Base-by-base conservation (phyloP, 2,329 filamentous ascomycete species). In the Pestalotiopsis sp. region DNA sequence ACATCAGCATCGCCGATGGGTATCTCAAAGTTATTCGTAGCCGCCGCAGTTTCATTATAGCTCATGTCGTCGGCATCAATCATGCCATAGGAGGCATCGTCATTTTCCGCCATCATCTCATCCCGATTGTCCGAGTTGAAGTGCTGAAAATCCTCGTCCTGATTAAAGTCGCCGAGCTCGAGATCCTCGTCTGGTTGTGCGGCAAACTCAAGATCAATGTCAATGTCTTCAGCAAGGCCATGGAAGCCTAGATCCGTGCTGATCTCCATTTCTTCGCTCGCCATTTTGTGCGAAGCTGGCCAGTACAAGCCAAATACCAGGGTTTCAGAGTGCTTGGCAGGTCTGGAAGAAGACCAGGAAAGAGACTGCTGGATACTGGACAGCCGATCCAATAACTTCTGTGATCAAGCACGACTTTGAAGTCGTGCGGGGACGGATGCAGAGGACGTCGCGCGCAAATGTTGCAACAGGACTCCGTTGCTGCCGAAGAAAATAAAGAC, bases 201-300 rank as follows among this genome's bases (percentile, higher is more conserved):
- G n/a, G 73, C 72, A 64, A 78, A 76, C 72, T 79, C 77, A 62
- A 79, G 69, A 70, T 79, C 78, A 69, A 79, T 78, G 67, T 79
- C 78, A 69, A 79, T 79, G 61, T 79, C 78, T 65, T 79, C 76
- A 23, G 67, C 74, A 31, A 74, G 75, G 23, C 72, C 76, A 57
- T 70, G 20, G 13, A 74, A 77, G 68, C 75, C 74, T 59, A 78
- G 74, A 68, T 78, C 78, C 61, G 77, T 72, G 20, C 72, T 73
- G 69, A 79, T 78, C 58, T 79, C 78, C 78, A 79, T 79, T 66
- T 78, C 78, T 66, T 78, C 77, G 64, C 71, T 74, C 38, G 78
- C 74, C 77, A 79, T 79, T 39, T 65, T 74, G 69, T n/a, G 36
- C 13, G 23, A 13, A 52, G 38, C 4, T 25, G 41, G 5, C 38